Evolutionary conservation across 1,284 basidiomycete species (phyloP).

Genomic region (Heliocybe sulcata): DNA sequence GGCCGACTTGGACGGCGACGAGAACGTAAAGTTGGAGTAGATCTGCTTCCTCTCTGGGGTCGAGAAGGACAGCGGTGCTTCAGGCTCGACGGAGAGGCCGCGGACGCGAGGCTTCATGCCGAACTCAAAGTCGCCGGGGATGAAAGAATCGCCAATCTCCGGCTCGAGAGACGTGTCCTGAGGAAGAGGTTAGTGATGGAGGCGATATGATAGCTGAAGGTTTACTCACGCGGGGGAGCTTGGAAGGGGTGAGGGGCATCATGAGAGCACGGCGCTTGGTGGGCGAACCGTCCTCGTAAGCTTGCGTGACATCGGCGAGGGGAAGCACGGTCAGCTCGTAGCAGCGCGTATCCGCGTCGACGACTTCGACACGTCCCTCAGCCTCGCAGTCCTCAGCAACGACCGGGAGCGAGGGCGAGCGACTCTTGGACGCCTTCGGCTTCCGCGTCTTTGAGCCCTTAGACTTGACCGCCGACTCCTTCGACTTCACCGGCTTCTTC

Average conservation of each 20-base stretch:
- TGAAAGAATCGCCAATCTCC: slow-evolving; percentile 5
- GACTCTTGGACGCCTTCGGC: not conserved
- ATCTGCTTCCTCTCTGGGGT: slow-evolving; percentile 66
- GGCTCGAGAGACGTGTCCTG: slow-evolving; percentile 2
- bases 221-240: not conserved
- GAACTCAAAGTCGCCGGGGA: slow-evolving; percentile 1
- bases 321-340: slow-evolving; percentile 59
- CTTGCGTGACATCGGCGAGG: slow-evolving; percentile 54
- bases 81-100: slow-evolving; percentile 2
- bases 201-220: not conserved
- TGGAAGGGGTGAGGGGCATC: not conserved
- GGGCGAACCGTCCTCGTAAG: slow-evolving; percentile 29
- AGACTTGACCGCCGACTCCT: slow-evolving; percentile 47
- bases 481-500: slow-evolving; percentile 10
- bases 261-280: not conserved
- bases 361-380: slow-evolving; percentile 40
- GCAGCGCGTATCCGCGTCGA: slow-evolving; percentile 42
- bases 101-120: slow-evolving; percentile 10
- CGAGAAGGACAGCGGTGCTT: slow-evolving; percentile 34
- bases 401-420: slow-evolving; percentile 9
- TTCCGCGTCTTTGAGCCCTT: slow-evolving; percentile 27
- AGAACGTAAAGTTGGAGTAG: slow-evolving; percentile 71
- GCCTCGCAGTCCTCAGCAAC: slow-evolving; percentile 13
- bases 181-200: not conserved
- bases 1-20: slow-evolving; percentile 54